A percentile compares a stretch with the other conserved stretches of the same genome.
These are phyloP conservation scores for Populus pruinosa DNA, from an alignment of 345 rosid species.

Conservation along the genomic window DNA sequence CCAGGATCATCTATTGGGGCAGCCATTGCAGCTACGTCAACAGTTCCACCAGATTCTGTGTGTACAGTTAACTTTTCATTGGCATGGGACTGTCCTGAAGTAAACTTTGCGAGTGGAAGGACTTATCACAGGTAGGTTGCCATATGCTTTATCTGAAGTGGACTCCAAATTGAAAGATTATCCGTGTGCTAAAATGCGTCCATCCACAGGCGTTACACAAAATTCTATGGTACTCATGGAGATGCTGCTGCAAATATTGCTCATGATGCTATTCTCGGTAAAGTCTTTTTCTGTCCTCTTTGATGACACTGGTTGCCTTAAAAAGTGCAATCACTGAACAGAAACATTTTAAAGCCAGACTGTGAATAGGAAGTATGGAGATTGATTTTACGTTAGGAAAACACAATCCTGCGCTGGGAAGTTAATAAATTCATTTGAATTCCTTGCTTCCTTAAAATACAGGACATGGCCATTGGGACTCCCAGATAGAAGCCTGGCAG, in stretches of 20 bases:
- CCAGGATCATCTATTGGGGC: constrained; percentile 88
- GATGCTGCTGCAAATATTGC: constrained; percentile 80
- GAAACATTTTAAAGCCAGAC: background rate
- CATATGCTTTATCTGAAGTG: background rate
- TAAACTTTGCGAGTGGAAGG: constrained; percentile 56
- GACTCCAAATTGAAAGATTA: constrained; percentile 3
- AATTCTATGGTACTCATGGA: constrained; percentile 68
- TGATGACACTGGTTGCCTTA: background rate
- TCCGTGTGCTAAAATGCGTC: constrained; percentile 13
- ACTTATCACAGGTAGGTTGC: constrained; percentile 57
- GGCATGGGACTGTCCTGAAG: constrained; percentile 96
- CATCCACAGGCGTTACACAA: constrained; percentile 69
- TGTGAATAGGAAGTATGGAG: background rate
- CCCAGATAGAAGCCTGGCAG: constrained; percentile 87
- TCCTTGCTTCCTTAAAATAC: constrained; percentile 12
- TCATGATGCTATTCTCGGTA: constrained; percentile 79
- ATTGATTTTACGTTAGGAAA: background rate
- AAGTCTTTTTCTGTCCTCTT: background rate
- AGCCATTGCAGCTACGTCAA: constrained; percentile 79
- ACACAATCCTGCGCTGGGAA: background rate
- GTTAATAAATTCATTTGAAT: background rate
- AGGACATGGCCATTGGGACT: constrained; percentile 84
- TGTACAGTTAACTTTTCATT: constrained; percentile 69
- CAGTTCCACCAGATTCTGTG: constrained; percentile 46
- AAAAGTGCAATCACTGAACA: background rate